phyloP scores from a whole-genome alignment of 306 rosid genomes.

The Betula pendula region DNA sequence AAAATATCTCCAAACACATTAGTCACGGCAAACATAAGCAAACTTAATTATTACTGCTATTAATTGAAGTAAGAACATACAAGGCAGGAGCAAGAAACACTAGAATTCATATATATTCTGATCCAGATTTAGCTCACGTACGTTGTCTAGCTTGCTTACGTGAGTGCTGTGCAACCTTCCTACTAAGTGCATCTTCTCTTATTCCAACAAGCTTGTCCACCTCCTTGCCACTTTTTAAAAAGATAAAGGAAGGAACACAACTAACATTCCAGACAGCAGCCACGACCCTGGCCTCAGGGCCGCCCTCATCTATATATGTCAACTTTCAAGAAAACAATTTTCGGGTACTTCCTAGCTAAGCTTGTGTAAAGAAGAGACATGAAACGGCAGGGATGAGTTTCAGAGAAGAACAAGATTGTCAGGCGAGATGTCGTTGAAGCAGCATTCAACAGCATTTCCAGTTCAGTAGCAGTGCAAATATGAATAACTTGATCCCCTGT shows the following conservation, averaged over 20 bases:
- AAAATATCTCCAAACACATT: no score
- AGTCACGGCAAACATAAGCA: no score
- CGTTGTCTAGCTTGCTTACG: no score
- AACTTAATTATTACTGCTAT: no score
- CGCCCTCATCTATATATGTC: no score
- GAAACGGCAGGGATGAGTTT: slow-evolving; percentile 86
- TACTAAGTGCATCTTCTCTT: slow-evolving; percentile 49
- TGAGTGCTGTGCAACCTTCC: slow-evolving; percentile 52
- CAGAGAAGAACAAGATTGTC: slow-evolving; percentile 74
- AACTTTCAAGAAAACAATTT: slow-evolving; percentile 61
- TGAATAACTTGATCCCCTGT: slow-evolving; percentile 64
- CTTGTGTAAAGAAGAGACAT: slow-evolving; percentile 65
- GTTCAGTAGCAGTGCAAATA: slow-evolving; percentile 55
- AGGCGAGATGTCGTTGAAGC: slow-evolving; percentile 71
- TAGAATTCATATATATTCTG: no score
- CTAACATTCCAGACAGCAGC: slow-evolving; percentile 73
- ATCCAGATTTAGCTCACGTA: no score
- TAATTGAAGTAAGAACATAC: no score
- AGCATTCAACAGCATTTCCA: slow-evolving; percentile 57
- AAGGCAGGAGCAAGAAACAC: no score
- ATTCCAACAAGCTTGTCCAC: slow-evolving; percentile 72
- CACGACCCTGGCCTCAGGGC: slow-evolving; percentile 59
- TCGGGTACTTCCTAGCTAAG: slow-evolving; percentile 73
- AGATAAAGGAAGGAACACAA: slow-evolving; percentile 77
- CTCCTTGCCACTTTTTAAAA: slow-evolving; percentile 56